These are phyloP conservation scores for Leishmania tropica DNA, from an alignment of 208 protist species.

Conservation along the genomic window DNA sequence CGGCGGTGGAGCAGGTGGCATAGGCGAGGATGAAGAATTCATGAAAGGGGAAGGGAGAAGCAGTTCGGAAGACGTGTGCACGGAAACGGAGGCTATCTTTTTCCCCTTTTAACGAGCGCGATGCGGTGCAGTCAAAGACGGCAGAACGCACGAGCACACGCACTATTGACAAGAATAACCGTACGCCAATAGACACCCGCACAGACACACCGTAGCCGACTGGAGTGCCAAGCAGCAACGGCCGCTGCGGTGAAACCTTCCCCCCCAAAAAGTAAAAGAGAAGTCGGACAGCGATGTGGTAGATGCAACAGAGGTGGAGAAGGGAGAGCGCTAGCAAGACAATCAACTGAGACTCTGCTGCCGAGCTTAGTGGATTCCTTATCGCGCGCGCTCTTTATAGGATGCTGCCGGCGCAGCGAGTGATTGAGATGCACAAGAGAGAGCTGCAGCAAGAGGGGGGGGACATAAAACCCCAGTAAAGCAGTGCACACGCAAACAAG, in stretches of 20 bases:
- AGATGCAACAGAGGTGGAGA: not conserved
- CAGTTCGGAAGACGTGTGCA: not conserved
- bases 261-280: not conserved
- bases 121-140: not conserved
- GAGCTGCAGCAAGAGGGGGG: not conserved
- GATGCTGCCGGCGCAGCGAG: not conserved
- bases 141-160: not conserved
- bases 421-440: not conserved
- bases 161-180: conserved; percentile 9
- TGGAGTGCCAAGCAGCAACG: not conserved
- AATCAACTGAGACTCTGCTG: not conserved
- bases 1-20: conserved; percentile 18
- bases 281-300: not conserved
- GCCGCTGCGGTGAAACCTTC: not conserved
- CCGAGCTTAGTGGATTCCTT: not conserved
- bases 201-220: not conserved
- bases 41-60: conserved; percentile 6
- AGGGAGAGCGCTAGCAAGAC: not conserved
- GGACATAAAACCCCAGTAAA: not conserved
- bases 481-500: not conserved
- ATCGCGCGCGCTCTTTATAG: not conserved
- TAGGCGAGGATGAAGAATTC: not conserved
- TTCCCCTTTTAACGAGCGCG: too few relatives aligned
- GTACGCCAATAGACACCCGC: not conserved
- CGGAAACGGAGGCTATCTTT: not conserved